Evolutionary conservation across 108 stramenopile genomes (phyloP), one percentile per base, ranked within the genome.

Genomic region (Fragilariopsis cylindrus): DNA sequence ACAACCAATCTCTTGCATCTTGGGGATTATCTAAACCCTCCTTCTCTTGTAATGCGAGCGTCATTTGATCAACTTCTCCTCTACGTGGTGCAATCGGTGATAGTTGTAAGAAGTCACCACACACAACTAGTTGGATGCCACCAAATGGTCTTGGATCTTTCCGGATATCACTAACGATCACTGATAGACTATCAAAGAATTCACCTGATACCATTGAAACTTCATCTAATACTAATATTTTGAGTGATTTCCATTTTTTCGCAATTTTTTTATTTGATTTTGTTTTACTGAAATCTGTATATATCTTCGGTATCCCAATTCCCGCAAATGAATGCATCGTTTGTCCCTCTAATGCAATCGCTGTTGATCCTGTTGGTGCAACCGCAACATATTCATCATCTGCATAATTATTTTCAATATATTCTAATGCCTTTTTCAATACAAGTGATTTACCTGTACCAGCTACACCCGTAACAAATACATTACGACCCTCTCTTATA

Each of bases 91-190:
- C 39, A 58, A 82, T 82, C 12, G 81, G 81, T 9, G 81, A 64
- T 11, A 78, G 83, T 79, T 98, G 97, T 67, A 96, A 90, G 60
- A 98, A 97, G 65, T 98, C 97, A 8, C 97, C 97, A 74, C 91
- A 90, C 43, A 97, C 76, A n/a, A 98, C 81, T 50, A 98, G 57
- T 77, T 97, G 94, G 30, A 98, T 72, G 56, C 96, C 96, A 7
- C 97, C 97, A 81, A 98, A 97, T 4, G 95, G 91, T 40, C 71
- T 42, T 39, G 82, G 78, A 64, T 71, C 53, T 5, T 70, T 57
- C 3, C 82, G 82, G 42, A 83, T 60, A 11, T 76, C 58, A 45
- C 73, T 65, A 6, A 83, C 78, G 3, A 70, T 71, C 40, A 69
- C 42, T 19, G 74, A 76, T 21, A 95, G 75, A 62, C 86, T 86